Evolutionary conservation across 2,329 filamentous ascomycete genomes (phyloP).

Genomic region (Aspergillus neotritici): DNA sequence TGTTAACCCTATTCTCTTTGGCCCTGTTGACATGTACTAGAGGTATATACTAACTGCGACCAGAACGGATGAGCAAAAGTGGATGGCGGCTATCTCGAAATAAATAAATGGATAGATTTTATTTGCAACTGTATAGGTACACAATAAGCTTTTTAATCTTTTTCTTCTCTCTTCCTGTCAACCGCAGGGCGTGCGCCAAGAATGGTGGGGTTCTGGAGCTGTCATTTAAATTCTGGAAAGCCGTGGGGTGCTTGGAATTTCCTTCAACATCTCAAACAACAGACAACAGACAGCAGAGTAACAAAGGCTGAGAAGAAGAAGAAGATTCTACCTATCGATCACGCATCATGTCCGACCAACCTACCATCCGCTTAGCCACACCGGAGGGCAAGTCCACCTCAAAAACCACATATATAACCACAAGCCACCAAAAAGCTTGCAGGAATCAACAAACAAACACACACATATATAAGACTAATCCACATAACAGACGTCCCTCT

Average conservation of each 20-base stretch:
- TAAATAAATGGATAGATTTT: slow-evolving; percentile 17
- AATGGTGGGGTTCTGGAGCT: neutral
- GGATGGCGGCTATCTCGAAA: slow-evolving; percentile 66
- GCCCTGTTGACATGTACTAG: too few species aligned
- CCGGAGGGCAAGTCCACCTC: slow-evolving; percentile 29
- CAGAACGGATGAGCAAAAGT: slow-evolving; percentile 76
- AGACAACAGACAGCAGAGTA: too few species aligned
- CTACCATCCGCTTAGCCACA: slow-evolving; percentile 38
- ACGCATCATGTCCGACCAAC: slow-evolving; percentile 28
- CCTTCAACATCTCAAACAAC: too few species aligned
- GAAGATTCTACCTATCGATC: neutral
- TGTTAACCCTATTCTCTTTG: slow-evolving; percentile 20
- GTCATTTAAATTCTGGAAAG: neutral
- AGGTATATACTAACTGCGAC: slow-evolving; percentile 14
- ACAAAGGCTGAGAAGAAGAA: too few species aligned
- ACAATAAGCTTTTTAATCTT: slow-evolving; percentile 11
- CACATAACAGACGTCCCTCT: slow-evolving; percentile 62
- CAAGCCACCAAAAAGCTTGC: neutral
- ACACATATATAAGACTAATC: slow-evolving; percentile 8
- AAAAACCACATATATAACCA: neutral
- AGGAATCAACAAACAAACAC: neutral
- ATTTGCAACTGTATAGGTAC: slow-evolving; percentile 14
- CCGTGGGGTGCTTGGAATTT: neutral
- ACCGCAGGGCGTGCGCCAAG: slow-evolving; percentile 2
- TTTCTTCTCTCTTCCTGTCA: slow-evolving; percentile 2